Evolutionary conservation across 1,139 yeast species (phyloP).

Genomic region (Zygosaccharomyces pseudobailii): DNA sequence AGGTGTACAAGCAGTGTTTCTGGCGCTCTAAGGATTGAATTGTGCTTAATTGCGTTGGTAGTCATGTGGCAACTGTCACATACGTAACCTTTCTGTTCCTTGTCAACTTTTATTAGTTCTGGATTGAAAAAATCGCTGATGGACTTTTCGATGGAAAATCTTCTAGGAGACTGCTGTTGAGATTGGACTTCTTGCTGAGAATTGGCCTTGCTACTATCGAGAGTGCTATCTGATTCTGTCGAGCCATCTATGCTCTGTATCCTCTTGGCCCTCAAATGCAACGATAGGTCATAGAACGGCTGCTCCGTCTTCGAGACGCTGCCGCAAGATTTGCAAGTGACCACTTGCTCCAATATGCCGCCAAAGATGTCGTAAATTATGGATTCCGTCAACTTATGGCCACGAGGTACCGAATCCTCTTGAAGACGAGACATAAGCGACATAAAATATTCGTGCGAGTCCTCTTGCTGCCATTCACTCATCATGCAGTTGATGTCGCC

Average conservation of each 20-base stretch:
- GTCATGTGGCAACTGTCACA: conserved; percentile 82
- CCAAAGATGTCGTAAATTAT: conserved; percentile 91
- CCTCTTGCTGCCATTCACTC: conserved; percentile 98
- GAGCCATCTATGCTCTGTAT: conserved; percentile 35
- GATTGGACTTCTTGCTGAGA: neutral
- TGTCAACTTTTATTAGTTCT: conserved; percentile 66
- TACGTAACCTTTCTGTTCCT: conserved; percentile 66
- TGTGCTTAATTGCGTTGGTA: conserved; percentile 72
- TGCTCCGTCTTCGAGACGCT: conserved; percentile 85
- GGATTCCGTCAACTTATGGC: conserved; percentile 72
- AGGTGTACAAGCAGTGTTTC: conserved; percentile 83
- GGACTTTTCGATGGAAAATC: conserved; percentile 66
- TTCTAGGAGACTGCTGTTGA: conserved; percentile 22
- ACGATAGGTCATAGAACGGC: conserved; percentile 87
- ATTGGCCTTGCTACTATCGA: conserved; percentile 1
- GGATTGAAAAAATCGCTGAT: conserved; percentile 76
- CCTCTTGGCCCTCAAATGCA: conserved; percentile 54
- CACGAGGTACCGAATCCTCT: conserved; percentile 89
- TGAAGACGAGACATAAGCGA: conserved; percentile 80
- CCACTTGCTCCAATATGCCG: conserved; percentile 78
- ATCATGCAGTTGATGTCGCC: conserved; percentile 91
- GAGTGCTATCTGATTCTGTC: neutral
- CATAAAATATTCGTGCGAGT: conserved; percentile 95
- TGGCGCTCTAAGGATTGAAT: conserved; percentile 75
- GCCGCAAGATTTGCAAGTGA: conserved; percentile 75